A percentile compares a stretch with the other conserved stretches of the same genome.
phyloP scores from a whole-genome alignment of 805 yeast species.

The Pichia scutulata region DNA sequence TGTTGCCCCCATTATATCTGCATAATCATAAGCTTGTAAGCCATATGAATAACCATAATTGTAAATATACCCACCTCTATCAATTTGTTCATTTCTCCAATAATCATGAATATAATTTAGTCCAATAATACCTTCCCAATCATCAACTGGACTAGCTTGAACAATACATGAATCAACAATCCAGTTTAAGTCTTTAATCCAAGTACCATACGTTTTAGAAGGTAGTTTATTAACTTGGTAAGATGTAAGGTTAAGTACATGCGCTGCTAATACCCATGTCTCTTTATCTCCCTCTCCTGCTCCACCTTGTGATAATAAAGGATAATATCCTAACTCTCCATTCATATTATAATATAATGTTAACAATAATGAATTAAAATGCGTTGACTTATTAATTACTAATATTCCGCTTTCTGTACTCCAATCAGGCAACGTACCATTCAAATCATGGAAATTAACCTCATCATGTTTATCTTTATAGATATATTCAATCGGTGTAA shows the following conservation, averaged over 20 bases:
- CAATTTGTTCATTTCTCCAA: constrained; percentile 9
- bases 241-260: constrained; percentile 35
- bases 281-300: constrained; percentile 76
- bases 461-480: constrained; percentile 21
- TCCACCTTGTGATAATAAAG: constrained; percentile 50
- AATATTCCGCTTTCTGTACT: constrained; percentile 66
- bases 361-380: constrained; percentile 48
- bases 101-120: constrained; percentile 9
- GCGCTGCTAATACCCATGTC: constrained; percentile 61
- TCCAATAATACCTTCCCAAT: constrained; percentile 15
- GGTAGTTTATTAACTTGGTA: constrained; percentile 39
- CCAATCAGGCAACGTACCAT: constrained; percentile 57
- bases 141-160: constrained; percentile 25
- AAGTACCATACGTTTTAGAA: constrained; percentile 17
- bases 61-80: constrained; percentile 12
- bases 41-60: constrained; percentile 19
- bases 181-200: constrained; percentile 11
- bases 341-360: constrained; percentile 58
- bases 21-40: constrained; percentile 8
- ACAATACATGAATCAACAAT: constrained; percentile 19
- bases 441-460: constrained; percentile 49
- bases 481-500: constrained; percentile 19
- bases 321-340: constrained; percentile 54
- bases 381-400: constrained; percentile 47
- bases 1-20: constrained; percentile 8